These are phyloP conservation scores for Begonia loranthoides DNA, from an alignment of 306 rosid species.

Conservation along the genomic window DNA sequence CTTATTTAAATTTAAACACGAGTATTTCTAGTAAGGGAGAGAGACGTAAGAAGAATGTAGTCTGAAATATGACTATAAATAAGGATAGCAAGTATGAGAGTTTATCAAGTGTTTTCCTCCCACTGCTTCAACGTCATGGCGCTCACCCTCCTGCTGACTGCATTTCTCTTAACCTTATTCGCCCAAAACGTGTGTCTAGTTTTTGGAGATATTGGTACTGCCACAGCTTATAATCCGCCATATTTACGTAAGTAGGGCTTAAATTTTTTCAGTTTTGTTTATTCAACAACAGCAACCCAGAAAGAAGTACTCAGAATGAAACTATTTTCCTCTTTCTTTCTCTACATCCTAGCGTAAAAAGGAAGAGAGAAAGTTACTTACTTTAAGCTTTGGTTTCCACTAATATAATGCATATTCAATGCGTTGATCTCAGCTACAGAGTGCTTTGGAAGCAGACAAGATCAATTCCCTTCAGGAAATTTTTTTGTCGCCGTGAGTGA, in stretches of 20 bases:
- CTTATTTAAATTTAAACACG: too few relatives aligned
- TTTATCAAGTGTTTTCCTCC: neutral
- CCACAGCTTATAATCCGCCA: constrained; percentile 30
- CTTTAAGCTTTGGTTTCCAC: neutral
- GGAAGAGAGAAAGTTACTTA: neutral
- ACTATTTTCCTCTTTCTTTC: neutral
- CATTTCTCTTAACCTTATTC: neutral
- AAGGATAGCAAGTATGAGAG: too few relatives aligned
- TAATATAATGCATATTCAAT: neutral
- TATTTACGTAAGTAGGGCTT: constrained; percentile 33
- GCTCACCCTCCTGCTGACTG: neutral
- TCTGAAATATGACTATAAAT: too few relatives aligned
- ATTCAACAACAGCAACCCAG: too few relatives aligned
- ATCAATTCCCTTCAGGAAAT: constrained; percentile 38
- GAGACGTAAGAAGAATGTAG: too few relatives aligned
- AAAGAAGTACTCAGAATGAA: too few relatives aligned
- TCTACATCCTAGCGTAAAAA: neutral
- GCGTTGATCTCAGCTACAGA: constrained; percentile 8
- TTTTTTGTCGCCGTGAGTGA: constrained; percentile 45
- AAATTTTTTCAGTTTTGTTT: too few relatives aligned
- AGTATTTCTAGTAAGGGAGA: too few relatives aligned
- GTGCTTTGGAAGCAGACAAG: constrained; percentile 26
- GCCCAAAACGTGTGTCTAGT: neutral
- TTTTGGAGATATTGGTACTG: constrained; percentile 7
- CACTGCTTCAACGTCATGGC: neutral